Evolutionary conservation across 805 yeast species (phyloP).

Genomic region (Hanseniaspora valbyensis): DNA sequence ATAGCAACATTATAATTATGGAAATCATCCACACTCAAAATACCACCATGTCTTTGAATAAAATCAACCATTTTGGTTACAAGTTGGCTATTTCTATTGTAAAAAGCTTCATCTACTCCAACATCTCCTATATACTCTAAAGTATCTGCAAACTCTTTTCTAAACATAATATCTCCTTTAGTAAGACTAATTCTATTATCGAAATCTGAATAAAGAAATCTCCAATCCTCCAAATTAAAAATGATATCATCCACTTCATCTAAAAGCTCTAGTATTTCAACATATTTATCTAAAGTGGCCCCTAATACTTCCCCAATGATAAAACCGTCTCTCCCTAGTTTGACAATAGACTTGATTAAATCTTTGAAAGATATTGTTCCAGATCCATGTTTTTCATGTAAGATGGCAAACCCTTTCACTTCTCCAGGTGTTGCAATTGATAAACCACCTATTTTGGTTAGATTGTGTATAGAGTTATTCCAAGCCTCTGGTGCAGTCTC

Average conservation of each 20-base stretch:
- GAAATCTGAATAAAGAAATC: slow-evolving; percentile 35
- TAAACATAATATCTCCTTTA: slow-evolving; percentile 48
- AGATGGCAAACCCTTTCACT: slow-evolving; percentile 61
- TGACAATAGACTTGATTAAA: slow-evolving; percentile 63
- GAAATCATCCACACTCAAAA: slow-evolving; percentile 57
- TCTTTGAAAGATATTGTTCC: slow-evolving; percentile 64
- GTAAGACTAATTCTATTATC: slow-evolving; percentile 29
- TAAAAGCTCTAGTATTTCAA: slow-evolving; percentile 25
- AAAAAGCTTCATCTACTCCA: slow-evolving; percentile 69
- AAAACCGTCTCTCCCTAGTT: slow-evolving; percentile 58
- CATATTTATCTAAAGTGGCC: slow-evolving; percentile 33
- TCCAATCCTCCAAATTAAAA: slow-evolving; percentile 40
- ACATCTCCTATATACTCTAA: slow-evolving; percentile 57
- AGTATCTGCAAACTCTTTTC: slow-evolving; percentile 58
- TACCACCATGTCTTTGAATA: slow-evolving; percentile 51
- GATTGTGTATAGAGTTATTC: slow-evolving; percentile 52
- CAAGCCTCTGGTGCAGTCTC: slow-evolving; percentile 72
- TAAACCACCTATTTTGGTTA: slow-evolving; percentile 70
- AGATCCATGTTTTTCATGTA: slow-evolving; percentile 53
- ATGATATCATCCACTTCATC: not conserved
- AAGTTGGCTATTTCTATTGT: slow-evolving; percentile 70
- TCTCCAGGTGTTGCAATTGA: slow-evolving; percentile 90
- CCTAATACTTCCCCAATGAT: slow-evolving; percentile 36
- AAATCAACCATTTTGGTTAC: slow-evolving; percentile 47
- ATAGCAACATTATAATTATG: slow-evolving; percentile 42